Conservation (phyloP, 1,139 yeast genomes). For the Nakaseomyces nivariensis region DNA sequence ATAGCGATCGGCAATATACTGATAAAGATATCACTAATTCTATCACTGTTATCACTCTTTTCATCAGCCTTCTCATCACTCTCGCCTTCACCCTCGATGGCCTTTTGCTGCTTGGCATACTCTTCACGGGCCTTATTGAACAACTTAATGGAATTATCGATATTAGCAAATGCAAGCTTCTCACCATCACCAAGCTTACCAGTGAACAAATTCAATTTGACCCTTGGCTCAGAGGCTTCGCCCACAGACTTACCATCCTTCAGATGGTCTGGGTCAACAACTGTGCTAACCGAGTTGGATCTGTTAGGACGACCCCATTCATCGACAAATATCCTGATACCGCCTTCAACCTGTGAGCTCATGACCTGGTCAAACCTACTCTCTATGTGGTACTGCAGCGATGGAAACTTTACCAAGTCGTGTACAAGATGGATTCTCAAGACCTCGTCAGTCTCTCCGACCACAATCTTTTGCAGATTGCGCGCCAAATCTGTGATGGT, state of each 20-base stretch:
- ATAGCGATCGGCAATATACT: constrained; percentile 56
- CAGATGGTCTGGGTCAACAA: not conserved
- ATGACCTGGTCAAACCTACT: constrained; percentile 72
- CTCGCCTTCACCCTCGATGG: constrained; percentile 13
- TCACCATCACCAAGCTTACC: constrained; percentile 84
- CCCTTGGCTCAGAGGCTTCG: constrained; percentile 21
- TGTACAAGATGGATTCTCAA: constrained; percentile 73
- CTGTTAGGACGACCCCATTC: constrained; percentile 30
- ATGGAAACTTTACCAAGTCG: constrained; percentile 66
- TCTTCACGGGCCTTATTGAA: constrained; percentile 32
- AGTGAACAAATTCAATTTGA: constrained; percentile 52
- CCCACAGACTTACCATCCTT: not conserved
- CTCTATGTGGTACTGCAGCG: constrained; percentile 54
- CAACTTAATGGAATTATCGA: constrained; percentile 59
- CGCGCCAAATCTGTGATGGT: constrained; percentile 27
- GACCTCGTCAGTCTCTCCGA: constrained; percentile 61
- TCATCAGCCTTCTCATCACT: constrained; percentile 6
- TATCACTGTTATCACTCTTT: constrained; percentile 10
- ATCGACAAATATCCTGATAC: constrained; percentile 50
- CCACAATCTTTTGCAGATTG: constrained; percentile 36
- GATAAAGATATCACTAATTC: constrained; percentile 58
- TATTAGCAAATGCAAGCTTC: constrained; percentile 76
- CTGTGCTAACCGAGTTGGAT: constrained; percentile 1
- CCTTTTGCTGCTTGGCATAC: constrained; percentile 22
- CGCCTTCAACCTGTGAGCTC: constrained; percentile 81